Conservation (phyloP, 2,329 filamentous ascomycete species). For the Paraphaeosphaeria sporulosa region DNA sequence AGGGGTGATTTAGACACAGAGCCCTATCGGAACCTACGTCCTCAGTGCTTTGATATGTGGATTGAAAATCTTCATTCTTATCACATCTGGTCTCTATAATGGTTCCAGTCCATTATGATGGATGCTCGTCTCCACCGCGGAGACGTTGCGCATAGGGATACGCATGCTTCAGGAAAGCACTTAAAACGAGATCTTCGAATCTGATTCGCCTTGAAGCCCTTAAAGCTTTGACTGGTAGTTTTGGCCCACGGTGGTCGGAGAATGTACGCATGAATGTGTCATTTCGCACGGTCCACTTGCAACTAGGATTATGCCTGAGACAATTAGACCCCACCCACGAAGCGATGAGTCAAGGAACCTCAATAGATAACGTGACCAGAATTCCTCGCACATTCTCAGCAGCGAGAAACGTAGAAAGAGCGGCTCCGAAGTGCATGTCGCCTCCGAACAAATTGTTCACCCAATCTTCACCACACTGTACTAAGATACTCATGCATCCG, state of each 20-base stretch:
- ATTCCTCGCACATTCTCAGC: background rate
- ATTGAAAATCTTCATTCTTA: background rate
- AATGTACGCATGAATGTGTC: conserved; percentile 13
- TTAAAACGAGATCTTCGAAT: background rate
- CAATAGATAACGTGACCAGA: background rate
- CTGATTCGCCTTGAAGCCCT: background rate
- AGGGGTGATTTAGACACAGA: background rate
- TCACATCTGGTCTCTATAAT: background rate
- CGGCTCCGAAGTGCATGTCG: background rate
- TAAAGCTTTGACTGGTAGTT: background rate
- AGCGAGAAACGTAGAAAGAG: background rate
- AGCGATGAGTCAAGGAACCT: background rate
- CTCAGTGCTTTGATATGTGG: background rate
- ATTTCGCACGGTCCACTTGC: conserved; percentile 14
- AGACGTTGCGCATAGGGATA: too few species aligned
- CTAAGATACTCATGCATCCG: too few species aligned
- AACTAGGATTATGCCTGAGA: background rate
- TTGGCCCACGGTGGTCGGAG: conserved; percentile 8
- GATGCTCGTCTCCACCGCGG: too few species aligned
- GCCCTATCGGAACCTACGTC: background rate
- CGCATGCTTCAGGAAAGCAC: too few species aligned
- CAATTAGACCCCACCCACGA: background rate
- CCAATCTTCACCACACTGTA: too few species aligned
- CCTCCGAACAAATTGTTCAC: too few species aligned
- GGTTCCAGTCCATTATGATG: background rate